Evolutionary conservation across 169 alveolate genomes (phyloP), one percentile per base, ranked within the genome.

Genomic region (Plasmodium knowlesi): DNA sequence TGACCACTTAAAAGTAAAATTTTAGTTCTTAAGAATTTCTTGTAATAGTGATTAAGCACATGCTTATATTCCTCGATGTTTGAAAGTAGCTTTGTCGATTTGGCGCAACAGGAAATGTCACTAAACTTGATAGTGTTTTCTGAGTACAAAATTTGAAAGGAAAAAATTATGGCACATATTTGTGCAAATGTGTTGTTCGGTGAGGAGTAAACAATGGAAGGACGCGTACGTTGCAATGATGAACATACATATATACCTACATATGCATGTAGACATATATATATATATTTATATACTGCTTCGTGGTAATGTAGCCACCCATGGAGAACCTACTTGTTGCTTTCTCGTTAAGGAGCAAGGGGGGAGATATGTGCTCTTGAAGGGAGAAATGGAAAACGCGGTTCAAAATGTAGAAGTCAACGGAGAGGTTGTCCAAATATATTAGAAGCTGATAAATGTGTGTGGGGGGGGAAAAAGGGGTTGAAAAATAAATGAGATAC

Each of bases 341-440:
- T n/a, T 46, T 41, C 50, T 89, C 72, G 37, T 43, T 32, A 19
- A 57, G 25, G 46, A 89, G 73, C 16, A 46, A 89, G 34, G 71
- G 61, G 46, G 89, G 71, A 10, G 16, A 57, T 25, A 79, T n/a
- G 46, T 89, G 34, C 41, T 25, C 39, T 19, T 73, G 41, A 3
- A 2, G 30, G 50, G 28, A 79, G 32, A 89, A 89, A 2, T 67
- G 84, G 4, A 89, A 19, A 16, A 79, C 73, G 53, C n/a, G 50
- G 74, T 67, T 79, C 32, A 89, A 79, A 22, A 89, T 78, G 32
- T 89, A 90, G 72, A 89, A 89, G 53, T 89, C 94, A 19, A 67
- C 72, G 70, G 84, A 61, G 37, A 89, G 83, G 22, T 79, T 67
- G 25, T 89, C 81, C 76, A 89, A 14, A 43, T 79, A 89, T 8